These are phyloP conservation scores for Chlamydomonas schloesseri DNA, from an alignment of 139 green algal species.

Conservation along the genomic window DNA sequence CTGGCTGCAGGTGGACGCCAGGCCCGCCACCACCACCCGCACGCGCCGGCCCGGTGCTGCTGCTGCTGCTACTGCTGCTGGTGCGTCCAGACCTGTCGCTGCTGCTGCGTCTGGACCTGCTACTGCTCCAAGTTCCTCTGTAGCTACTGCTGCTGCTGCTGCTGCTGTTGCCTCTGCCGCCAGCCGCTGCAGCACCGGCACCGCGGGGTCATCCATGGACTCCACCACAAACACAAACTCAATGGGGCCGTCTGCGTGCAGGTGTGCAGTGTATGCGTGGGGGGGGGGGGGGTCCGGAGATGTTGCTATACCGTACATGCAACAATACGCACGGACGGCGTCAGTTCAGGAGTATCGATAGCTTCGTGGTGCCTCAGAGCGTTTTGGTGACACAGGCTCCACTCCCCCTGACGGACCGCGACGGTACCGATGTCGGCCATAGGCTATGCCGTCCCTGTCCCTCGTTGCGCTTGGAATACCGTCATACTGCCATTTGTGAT, in stretches of 20 bases:
- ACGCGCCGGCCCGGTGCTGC: background rate
- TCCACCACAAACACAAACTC: slow-evolving; percentile 88
- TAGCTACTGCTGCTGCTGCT: background rate
- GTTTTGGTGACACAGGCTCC: too few relatives aligned
- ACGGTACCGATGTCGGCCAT: too few relatives aligned
- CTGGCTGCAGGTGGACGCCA: slow-evolving; percentile 70
- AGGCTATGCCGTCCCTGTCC: too few relatives aligned
- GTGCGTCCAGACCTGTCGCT: background rate
- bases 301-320: too few relatives aligned
- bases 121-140: background rate
- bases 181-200: slow-evolving; percentile 40
- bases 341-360: too few relatives aligned
- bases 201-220: slow-evolving; percentile 59
- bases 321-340: too few relatives aligned
- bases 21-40: slow-evolving; percentile 63
- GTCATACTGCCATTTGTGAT: too few relatives aligned
- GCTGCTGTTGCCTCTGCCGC: background rate
- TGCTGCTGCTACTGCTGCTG: too few relatives aligned
- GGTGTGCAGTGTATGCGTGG: background rate
- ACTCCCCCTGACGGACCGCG: too few relatives aligned
- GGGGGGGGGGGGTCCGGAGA: too few relatives aligned
- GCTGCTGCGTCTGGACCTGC: background rate
- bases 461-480: too few relatives aligned
- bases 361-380: too few relatives aligned
- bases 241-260: slow-evolving; percentile 60